These are phyloP conservation scores for Polytrichum formosum DNA, from an alignment of 225 moss, liverwort and hornwort species.

Conservation along the genomic window DNA sequence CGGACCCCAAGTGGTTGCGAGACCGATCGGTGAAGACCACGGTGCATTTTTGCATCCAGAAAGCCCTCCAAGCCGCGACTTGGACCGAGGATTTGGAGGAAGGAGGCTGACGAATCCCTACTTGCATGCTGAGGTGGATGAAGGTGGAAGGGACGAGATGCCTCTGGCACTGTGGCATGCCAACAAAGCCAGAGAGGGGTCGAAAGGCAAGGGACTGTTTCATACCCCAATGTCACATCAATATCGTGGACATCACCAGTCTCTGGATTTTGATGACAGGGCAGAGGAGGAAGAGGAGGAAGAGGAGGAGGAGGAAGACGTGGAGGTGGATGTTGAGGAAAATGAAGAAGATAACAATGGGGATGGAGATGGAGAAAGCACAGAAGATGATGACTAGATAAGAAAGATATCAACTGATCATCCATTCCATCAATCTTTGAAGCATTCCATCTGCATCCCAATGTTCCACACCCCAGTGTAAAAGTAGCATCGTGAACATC, in stretches of 20 bases:
- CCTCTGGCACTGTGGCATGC: conserved; percentile 47
- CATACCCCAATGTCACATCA: conserved; percentile 41
- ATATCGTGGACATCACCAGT: conserved; percentile 22
- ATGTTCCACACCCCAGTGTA: conserved; percentile 10
- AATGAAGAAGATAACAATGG: conserved; percentile 43
- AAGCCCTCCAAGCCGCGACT: conserved; percentile 28
- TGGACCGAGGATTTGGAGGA: conserved; percentile 43
- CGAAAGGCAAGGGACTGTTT: conserved; percentile 45
- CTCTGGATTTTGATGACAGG: conserved; percentile 37
- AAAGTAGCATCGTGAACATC: conserved; percentile 25
- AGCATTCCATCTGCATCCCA: no score
- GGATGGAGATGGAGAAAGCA: conserved; percentile 45
- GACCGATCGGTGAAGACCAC: conserved; percentile 41
- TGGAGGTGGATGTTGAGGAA: no score
- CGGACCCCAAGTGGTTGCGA: conserved; percentile 59
- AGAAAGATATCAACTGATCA: no score
- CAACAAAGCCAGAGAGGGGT: conserved; percentile 38
- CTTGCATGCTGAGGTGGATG: conserved; percentile 43
- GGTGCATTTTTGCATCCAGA: conserved; percentile 33
- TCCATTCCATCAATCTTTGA: no score
- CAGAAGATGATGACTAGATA: conserved; percentile 47
- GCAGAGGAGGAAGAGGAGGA: conserved; percentile 40
- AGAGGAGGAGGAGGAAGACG: conserved; percentile 38
- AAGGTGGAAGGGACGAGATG: conserved; percentile 43
- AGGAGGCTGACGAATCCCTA: conserved; percentile 18